Evolutionary conservation across 148 eudicot genomes (phyloP).

Genomic region (Rhododendron williamsianum): DNA sequence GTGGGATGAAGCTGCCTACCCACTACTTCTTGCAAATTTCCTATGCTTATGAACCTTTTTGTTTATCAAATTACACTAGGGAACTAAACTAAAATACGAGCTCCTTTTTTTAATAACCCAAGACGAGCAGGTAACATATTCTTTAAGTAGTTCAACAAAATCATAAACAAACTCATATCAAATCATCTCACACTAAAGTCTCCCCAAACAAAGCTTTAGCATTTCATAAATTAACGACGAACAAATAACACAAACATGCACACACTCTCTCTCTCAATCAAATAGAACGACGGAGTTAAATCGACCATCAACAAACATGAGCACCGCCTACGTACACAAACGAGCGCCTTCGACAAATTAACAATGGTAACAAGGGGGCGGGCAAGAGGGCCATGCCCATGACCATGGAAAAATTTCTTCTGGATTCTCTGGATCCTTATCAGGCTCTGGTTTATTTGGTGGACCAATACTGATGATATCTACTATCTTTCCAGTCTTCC

Average conservation of each 20-base stretch:
- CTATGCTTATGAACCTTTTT: neutral
- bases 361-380: neutral
- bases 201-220: neutral
- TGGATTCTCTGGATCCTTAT: neutral
- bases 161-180: neutral
- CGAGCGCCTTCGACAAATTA: neutral
- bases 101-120: neutral
- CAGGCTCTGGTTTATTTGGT: neutral
- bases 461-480: conserved; percentile 28
- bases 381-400: neutral
- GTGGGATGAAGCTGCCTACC: neutral
- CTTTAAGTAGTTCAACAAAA: neutral
- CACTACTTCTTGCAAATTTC: neutral
- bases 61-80: neutral
- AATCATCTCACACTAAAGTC: neutral
- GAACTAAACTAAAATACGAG: neutral
- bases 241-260: neutral
- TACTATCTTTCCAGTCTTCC: conserved; percentile 18
- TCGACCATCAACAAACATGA: neutral
- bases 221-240: neutral
- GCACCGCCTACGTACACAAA: neutral
- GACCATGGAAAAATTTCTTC: neutral
- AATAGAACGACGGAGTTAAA: neutral
- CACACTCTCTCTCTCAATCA: neutral
- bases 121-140: neutral